phyloP scores from a whole-genome alignment of 352 stramenopile genomes.

The Peronosclerospora sorghi region DNA sequence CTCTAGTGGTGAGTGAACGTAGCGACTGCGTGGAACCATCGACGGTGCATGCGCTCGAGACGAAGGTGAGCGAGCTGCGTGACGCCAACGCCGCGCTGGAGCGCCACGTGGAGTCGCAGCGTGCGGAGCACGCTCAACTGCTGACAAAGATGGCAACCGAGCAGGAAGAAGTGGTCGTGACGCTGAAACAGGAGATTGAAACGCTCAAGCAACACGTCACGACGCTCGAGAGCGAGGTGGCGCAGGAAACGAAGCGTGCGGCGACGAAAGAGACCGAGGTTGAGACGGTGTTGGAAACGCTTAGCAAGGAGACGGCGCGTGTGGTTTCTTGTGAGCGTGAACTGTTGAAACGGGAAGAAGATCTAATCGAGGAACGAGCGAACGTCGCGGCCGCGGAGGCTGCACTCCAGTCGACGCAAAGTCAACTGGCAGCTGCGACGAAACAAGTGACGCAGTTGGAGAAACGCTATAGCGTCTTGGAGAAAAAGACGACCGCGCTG shows the following conservation, averaged over 20 bases:
- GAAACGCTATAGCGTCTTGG: conserved; percentile 12
- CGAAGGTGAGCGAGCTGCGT: conserved; percentile 34
- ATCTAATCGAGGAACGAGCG: conserved; percentile 13
- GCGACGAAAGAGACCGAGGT: conserved; percentile 11
- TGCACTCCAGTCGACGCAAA: conserved; percentile 26
- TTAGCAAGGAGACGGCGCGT: conserved; percentile 4
- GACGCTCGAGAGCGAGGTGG: conserved; percentile 4
- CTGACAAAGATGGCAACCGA: conserved; percentile 24
- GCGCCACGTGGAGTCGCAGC: conserved; percentile 27
- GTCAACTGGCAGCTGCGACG: conserved; percentile 23
- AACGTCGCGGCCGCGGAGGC: conserved; percentile 6
- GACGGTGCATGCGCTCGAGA: conserved; percentile 30
- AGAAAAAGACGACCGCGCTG: conserved; percentile 58
- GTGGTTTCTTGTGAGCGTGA: not conserved
- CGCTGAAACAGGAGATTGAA: conserved; percentile 19
- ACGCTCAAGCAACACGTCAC: conserved; percentile 15
- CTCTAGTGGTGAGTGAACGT: conserved; percentile 9
- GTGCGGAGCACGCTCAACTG: conserved; percentile 27
- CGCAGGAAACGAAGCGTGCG: conserved; percentile 7
- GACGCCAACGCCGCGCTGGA: conserved; percentile 26
- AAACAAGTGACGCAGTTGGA: conserved; percentile 19
- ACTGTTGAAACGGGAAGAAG: conserved; percentile 19
- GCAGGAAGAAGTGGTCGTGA: conserved; percentile 19
- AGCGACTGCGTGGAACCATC: conserved; percentile 23
- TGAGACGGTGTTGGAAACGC: conserved; percentile 9